These are phyloP conservation scores for Gonapodya prolifera DNA, from an alignment of 192 early-diverging fungal genomes.

Conservation along the genomic window DNA sequence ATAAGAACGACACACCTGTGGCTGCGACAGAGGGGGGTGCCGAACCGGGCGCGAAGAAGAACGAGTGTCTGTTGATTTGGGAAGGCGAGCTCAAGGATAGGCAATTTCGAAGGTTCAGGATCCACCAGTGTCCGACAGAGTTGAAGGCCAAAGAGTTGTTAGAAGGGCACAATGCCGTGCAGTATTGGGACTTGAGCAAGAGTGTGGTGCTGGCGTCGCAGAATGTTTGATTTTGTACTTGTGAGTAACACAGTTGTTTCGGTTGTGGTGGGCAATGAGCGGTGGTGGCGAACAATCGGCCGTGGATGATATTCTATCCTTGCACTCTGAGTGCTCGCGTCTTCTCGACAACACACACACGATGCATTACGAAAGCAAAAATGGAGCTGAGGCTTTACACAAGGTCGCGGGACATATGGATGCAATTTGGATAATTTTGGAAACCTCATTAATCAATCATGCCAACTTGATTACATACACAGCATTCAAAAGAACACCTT, in stretches of 20 bases:
- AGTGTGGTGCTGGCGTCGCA: conserved; percentile 19
- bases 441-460: background rate
- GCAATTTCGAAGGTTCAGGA: conserved; percentile 64
- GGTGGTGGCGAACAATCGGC: too few relatives aligned
- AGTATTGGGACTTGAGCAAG: conserved; percentile 81
- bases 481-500: background rate
- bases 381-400: too few relatives aligned
- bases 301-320: too few relatives aligned
- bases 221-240: too few relatives aligned
- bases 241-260: too few relatives aligned
- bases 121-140: conserved; percentile 61
- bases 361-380: too few relatives aligned
- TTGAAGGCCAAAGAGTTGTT: conserved; percentile 57
- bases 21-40: conserved; percentile 3
- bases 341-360: too few relatives aligned
- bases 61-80: conserved; percentile 87
- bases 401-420: too few relatives aligned
- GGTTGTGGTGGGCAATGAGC: too few relatives aligned
- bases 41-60: conserved; percentile 22
- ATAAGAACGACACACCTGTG: conserved; percentile 12
- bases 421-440: too few relatives aligned
- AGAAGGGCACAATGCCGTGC: conserved; percentile 50
- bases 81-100: conserved; percentile 72
- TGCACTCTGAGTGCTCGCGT: too few relatives aligned
- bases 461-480: background rate